Base-by-base conservation (phyloP, 2,329 filamentous ascomycete genomes). In the Fusarium luffae region DNA sequence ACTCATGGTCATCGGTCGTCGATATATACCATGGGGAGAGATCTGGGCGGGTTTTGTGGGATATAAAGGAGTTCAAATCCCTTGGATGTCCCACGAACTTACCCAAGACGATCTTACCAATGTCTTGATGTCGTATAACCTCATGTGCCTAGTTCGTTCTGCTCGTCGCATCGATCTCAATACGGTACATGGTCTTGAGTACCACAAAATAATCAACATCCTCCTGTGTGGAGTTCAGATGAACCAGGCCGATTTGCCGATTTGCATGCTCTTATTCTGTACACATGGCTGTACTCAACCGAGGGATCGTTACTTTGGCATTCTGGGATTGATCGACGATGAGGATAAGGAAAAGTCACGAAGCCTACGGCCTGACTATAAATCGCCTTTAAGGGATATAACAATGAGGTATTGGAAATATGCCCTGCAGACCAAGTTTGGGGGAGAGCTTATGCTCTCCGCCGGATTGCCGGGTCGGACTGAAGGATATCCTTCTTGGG, bases 401-500 rank as follows among this genome's bases (percentile, higher is more conserved):
- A 48, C 62, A 0, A 63, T 63, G 41, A 16, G 41, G 7, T 65
- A 51, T 23, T 63, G 62, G 62, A 52, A n/a, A 43, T 25, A 65
- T 47, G 51, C 50, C 3, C 6, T 65, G 14, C 40, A 57, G 30
- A n/a, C 23, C 1, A 3, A 7, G 5, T 48, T 41, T 2, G 58
- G 51, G 3, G 58, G 21, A 23, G 58, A 52, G 0, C 58, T 64
- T 1, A 18, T 64, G 1, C 32, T 64, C 7, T 12, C 3, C 7
- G 50, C 61, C 0, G 61, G 61, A 16, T 6, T 63, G 4, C 61
- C 58, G 5, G 61, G 62, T 5, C 62, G 19, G 1, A 28, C 4
- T 0, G 16, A 51, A n/a, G 51, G n/a, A 13, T 65, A 63, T 5
- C 58, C 62, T n/a, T 43, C 62, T 4, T 65, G 62, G 50, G 10